phyloP scores from a whole-genome alignment of 371 early-diverging fungal genomes.

The Mucor mucedo region DNA sequence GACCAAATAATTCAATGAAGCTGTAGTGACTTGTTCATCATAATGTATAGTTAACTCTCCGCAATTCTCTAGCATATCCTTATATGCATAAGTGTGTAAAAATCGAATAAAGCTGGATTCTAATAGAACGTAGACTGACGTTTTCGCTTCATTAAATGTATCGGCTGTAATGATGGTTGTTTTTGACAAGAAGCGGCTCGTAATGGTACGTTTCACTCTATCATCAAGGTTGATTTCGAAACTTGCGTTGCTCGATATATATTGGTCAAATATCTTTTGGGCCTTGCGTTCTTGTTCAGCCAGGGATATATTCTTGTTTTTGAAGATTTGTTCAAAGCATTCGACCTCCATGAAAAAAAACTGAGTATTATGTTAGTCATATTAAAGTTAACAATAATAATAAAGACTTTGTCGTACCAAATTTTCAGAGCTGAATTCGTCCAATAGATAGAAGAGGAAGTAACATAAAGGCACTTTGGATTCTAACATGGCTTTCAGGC shows the following conservation, averaged over 20 bases:
- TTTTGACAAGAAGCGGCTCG: constrained; percentile 19
- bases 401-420: constrained; percentile 32
- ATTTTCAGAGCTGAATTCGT: constrained; percentile 62
- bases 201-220: constrained; percentile 39
- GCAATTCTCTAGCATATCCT: constrained; percentile 39
- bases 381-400: not conserved
- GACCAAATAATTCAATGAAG: constrained; percentile 34
- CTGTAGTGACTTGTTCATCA: constrained; percentile 14
- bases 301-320: constrained; percentile 22
- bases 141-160: constrained; percentile 55
- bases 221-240: constrained; percentile 66
- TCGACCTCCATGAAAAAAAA: constrained; percentile 63
- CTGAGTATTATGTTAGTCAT: constrained; percentile 3
- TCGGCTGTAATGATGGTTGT: not conserved
- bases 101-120: constrained; percentile 55
- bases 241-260: constrained; percentile 42
- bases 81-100: constrained; percentile 23
- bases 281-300: constrained; percentile 44
- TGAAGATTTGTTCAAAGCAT: constrained; percentile 39
- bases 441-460: constrained; percentile 55
- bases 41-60: constrained; percentile 43
- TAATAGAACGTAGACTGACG: constrained; percentile 47
- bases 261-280: constrained; percentile 51
- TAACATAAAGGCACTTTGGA: constrained; percentile 64
- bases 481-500: constrained; percentile 58